These are phyloP conservation scores for Aspergillus viridinutans DNA, from an alignment of 2,329 filamentous ascomycete genomes.

Conservation along the genomic window DNA sequence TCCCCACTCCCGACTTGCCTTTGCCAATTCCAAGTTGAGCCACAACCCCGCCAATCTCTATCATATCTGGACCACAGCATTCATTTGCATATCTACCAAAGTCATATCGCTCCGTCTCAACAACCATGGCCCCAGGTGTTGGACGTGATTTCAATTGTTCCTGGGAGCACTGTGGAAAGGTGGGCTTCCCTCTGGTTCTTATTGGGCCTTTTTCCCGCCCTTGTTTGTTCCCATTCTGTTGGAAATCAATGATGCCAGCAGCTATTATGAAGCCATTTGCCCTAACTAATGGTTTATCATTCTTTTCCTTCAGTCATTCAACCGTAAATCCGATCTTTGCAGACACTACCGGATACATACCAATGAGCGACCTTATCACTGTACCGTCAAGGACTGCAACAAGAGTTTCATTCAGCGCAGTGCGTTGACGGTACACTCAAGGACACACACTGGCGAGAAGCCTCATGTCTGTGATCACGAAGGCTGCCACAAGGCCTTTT, in stretches of 20 bases:
- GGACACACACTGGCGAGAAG: conserved; percentile 44
- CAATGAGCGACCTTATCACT: conserved; percentile 46
- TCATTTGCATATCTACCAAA: not conserved
- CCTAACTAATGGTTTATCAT: not conserved
- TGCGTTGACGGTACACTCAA: conserved; percentile 44
- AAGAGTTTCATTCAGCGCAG: conserved; percentile 48
- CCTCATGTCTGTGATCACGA: conserved; percentile 42
- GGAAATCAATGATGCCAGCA: not conserved
- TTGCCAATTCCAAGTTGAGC: not conserved
- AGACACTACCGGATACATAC: conserved; percentile 47
- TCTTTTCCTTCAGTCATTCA: conserved; percentile 38
- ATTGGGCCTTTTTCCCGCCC: not conserved
- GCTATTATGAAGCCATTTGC: not conserved
- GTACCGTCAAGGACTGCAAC: conserved; percentile 41
- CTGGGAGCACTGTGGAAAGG: conserved; percentile 43
- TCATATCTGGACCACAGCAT: conserved; percentile 2
- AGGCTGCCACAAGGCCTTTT: conserved; percentile 42
- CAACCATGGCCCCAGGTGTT: conserved; percentile 37
- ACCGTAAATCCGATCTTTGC: conserved; percentile 47
- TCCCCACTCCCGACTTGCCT: not conserved
- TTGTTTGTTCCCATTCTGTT: not conserved
- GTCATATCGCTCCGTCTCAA: not conserved
- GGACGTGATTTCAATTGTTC: conserved; percentile 43
- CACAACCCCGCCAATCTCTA: conserved; percentile 2
- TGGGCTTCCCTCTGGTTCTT: conserved; percentile 16